Evolutionary conservation across 2,329 filamentous ascomycete genomes (phyloP), one percentile per base, ranked within the genome.

Genomic region (Alternaria sp.): DNA sequence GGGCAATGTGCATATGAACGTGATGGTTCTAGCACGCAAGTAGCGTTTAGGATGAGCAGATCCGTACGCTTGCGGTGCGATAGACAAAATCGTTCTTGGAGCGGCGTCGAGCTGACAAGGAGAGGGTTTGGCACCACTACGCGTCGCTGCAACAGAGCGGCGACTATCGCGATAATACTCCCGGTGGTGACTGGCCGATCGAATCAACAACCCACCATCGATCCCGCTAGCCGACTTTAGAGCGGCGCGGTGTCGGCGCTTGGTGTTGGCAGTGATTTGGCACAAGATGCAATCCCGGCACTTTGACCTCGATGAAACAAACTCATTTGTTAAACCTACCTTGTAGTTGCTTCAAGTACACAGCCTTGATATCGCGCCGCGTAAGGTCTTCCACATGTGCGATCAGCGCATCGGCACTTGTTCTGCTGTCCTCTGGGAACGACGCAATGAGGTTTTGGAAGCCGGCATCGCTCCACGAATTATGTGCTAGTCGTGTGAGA

Each of bases 261-360:
- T 66, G 58, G 53, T 52, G 30, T 64, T 69, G 64, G 64, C 54
- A 65, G 61, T 59, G 55, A 36, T 45, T 40, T 49, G 57, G 49
- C 41, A 41, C 25, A 18, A 20, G 18, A 32, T 36, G 56, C 12
- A 44, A 54, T 50, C 54, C 51, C 54, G 63, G 60, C 43, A 49
- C 56, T 36, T 54, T 30, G 52, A 56, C 52, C 54, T 60, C 41
- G 52, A 65, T 45, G 62, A 71, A 63, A 62, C 45, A 53, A 59
- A 45, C 32, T 59, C 12, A 57, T 61, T 60, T 55, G 54, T 62
- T 56, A 6, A 36, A 70, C 74, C 67, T 62, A 78, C 74, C 76
- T 81, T 95, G 92, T 44, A 94, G 86, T 60, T 87, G 87, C 81
- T 95, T 95, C 65, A 94, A 83, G 78, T 93, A 93, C 43, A 90